Evolutionary conservation across 1,284 basidiomycete genomes (phyloP), one percentile per base, ranked within the genome.

Genomic region (Amylostereum areolatum): DNA sequence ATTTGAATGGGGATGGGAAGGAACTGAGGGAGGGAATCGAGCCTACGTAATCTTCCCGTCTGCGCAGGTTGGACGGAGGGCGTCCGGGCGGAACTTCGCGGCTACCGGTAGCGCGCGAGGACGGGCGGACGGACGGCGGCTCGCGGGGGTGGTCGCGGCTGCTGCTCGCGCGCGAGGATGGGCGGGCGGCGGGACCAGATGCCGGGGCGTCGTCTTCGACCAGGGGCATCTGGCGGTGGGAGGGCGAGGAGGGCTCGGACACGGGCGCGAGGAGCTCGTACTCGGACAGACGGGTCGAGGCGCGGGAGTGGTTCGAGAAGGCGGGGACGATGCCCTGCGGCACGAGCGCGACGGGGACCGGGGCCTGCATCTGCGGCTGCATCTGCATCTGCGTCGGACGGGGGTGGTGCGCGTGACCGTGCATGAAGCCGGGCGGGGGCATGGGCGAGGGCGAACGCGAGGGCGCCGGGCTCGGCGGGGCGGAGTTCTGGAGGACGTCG

Each of bases 241-340:
- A 31, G 24, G 29, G 7, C 5, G 37, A 27, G 29, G 39, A 34
- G 25, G 39, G 25, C 10, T 49, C 37, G 1, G 50, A 43, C 27
- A 55, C 46, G 3, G 54, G 54, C 4, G 47, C 45, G 7, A 56
- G 51, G 11, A 56, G 31, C 42, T 55, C 55, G 37, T 50, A 56
- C 46, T 56, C 55, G 12, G 55, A 56, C 8, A 56, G 41, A 31
- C 49, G 50, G 3, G 55, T 56, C 39, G 55, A 56, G n/a, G 47
- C 54, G 3, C 48, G 50, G 18, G 55, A 56, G 18, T 52, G 31
- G 9, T 45, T 55, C 25, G 51, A 49, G 7, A 37, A 25, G 7
- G 45, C 46, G 44, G 55, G 46, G 9, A 49, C 32, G 7, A 55
- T 50, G 25, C 46, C 43, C 30, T 46, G 51, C 37, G 37, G 37